Evolutionary conservation across 208 protist species (phyloP), one percentile per base, ranked within the genome.

Genomic region (Tritrichomonas foetus): DNA sequence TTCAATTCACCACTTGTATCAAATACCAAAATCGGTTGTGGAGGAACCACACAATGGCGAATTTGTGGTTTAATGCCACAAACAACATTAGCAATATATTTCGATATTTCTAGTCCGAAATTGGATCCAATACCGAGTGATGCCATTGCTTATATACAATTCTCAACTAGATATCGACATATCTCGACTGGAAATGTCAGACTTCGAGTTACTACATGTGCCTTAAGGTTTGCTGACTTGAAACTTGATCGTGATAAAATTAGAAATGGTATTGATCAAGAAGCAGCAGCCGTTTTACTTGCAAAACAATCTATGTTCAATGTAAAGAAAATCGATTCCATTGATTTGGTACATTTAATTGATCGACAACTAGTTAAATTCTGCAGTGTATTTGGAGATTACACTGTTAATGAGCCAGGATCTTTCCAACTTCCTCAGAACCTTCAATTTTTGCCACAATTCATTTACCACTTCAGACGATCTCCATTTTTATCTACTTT

Each of bases 401-500:
- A 94, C 75, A 92, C 66, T 57, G 95, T 95, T 75, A 94, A 99
- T 95, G 95, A 98, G 66, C 97, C 98, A 27, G 93, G 93, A 72
- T 97, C 97, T 53, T 96, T 97, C 92, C 96, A 95, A 27, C 96
- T 99, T 72, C 96, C 97, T 41, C 93, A 95, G 13, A 94, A 97
- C 94, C 99, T 99, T 94, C 96, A 97, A 13, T 96, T 98, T 84
- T 99, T 99, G 94, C 99, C 99, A 16, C 98, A 98, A 94, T 99
- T 99, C 95, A 98, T 99, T 96, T 99, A 99, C 96, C 98, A 99
- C 95, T 96, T 99, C 30, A 97, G 99, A 61, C 97, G 98, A 74
- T 98, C 97, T 49, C 97, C 96, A 93, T 99, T 99, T 94, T 95
- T 99, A 53, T 95, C 97, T 69, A 98, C 99, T 0, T 99, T 99